phyloP scores from a whole-genome alignment of 2,329 filamentous ascomycete genomes.

The Fusarium siculi region DNA sequence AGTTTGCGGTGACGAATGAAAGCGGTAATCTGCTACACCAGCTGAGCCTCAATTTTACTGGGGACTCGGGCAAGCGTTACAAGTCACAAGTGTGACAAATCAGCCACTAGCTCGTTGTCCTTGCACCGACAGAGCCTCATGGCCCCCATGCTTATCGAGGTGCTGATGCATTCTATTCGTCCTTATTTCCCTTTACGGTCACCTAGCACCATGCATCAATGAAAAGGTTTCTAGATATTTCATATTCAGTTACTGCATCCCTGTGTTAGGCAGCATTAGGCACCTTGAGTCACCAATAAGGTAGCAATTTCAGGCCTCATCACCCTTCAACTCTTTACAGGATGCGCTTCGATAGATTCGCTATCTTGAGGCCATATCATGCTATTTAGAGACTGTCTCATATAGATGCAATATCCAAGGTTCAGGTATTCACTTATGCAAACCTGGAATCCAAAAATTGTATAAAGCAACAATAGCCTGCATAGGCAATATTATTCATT shows the following conservation, averaged over 20 bases:
- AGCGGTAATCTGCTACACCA: no score
- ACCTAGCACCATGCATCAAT: rapidly evolving
- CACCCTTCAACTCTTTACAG: neutral
- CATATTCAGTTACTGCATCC: rapidly evolving
- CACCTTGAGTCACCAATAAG: rapidly evolving
- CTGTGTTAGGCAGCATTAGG: neutral
- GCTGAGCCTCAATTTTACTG: no score
- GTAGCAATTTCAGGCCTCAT: neutral
- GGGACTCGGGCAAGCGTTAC: no score
- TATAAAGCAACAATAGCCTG: rapidly evolving
- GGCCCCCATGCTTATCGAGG: rapidly evolving
- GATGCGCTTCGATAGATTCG: neutral
- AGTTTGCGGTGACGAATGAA: neutral
- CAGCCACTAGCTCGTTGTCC: neutral
- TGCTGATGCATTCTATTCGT: no score
- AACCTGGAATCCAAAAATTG: neutral
- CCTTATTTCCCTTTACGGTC: rapidly evolving
- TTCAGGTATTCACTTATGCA: rapidly evolving
- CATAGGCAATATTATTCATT: rapidly evolving
- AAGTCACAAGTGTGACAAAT: neutral
- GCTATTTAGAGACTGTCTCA: no score
- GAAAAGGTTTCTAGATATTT: neutral
- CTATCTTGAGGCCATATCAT: no score
- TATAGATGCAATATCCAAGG: neutral
- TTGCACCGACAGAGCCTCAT: neutral